phyloP scores from a whole-genome alignment of 2,329 filamentous ascomycete species.

The Alternaria ventricosa region DNA sequence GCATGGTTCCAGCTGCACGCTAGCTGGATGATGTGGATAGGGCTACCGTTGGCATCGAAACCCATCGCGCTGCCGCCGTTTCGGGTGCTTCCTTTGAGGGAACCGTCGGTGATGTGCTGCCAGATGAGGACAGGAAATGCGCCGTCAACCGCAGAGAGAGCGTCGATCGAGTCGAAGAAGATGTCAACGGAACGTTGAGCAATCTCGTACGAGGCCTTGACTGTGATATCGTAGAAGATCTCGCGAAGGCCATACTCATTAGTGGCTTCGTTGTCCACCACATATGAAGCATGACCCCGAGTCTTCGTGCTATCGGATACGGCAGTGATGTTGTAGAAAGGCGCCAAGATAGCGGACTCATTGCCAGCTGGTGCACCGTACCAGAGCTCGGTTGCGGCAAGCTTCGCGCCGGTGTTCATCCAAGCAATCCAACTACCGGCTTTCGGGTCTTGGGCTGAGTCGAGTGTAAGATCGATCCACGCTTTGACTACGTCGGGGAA shows the following conservation, averaged over 20 bases:
- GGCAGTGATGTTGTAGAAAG: constrained; percentile 7
- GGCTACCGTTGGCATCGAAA: constrained; percentile 19
- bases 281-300: background rate
- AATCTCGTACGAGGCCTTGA: constrained; percentile 16
- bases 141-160: constrained; percentile 6
- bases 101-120: constrained; percentile 23
- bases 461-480: constrained; percentile 16
- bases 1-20: constrained; percentile 21
- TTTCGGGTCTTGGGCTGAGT: constrained; percentile 20
- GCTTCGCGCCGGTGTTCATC: constrained; percentile 13
- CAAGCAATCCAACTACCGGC: constrained; percentile 39
- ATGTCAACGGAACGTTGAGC: constrained; percentile 16
- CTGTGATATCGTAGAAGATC: constrained; percentile 17
- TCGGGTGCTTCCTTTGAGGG: constrained; percentile 27
- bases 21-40: constrained; percentile 27
- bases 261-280: background rate
- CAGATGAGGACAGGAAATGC: constrained; percentile 15
- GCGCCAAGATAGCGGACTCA: background rate
- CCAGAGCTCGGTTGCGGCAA: constrained; percentile 18
- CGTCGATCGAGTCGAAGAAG: constrained; percentile 11
- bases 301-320: background rate
- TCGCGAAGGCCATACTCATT: constrained; percentile 11
- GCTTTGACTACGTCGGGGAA: constrained; percentile 17
- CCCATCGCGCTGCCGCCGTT: constrained; percentile 28
- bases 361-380: constrained; percentile 22